Evolutionary conservation across 148 eudicot genomes (phyloP).

Genomic region (Diospyros lotus): DNA sequence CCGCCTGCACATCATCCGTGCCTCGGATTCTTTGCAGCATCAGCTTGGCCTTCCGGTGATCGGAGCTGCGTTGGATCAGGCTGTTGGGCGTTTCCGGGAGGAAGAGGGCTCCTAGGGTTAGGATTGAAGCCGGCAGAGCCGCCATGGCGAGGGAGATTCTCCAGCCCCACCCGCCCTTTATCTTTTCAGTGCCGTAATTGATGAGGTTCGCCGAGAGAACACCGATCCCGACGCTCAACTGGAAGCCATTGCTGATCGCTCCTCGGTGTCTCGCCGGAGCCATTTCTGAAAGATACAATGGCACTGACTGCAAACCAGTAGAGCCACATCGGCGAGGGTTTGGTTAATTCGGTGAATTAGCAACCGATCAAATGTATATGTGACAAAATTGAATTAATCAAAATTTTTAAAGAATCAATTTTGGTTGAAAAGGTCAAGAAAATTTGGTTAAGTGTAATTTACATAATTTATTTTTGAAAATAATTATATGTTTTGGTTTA

Average conservation of each 20-base stretch:
- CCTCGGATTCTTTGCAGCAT: neutral
- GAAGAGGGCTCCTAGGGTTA: conserved; percentile 24
- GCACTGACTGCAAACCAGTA: conserved; percentile 18
- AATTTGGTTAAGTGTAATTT: too few relatives aligned
- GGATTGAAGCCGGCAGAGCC: conserved; percentile 16
- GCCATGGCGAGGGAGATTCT: conserved; percentile 28
- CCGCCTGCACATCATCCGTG: neutral
- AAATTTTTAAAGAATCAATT: too few relatives aligned
- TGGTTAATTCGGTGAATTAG: too few relatives aligned
- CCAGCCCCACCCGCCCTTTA: conserved; percentile 26
- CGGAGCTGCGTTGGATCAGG: conserved; percentile 20
- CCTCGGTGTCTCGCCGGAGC: conserved; percentile 27
- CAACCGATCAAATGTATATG: too few relatives aligned
- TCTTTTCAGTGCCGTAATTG: conserved; percentile 7
- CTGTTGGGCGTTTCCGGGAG: conserved; percentile 31
- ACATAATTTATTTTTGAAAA: too few relatives aligned
- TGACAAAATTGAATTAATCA: too few relatives aligned
- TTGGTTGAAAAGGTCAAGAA: too few relatives aligned
- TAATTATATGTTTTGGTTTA: too few relatives aligned
- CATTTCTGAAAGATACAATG: conserved; percentile 31
- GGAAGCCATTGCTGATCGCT: conserved; percentile 25
- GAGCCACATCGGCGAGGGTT: neutral
- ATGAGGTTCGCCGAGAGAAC: conserved; percentile 23
- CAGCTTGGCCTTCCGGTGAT: neutral
- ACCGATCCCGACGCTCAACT: conserved; percentile 22